Evolutionary conservation across 805 yeast genomes (phyloP), one percentile per base, ranked within the genome.

Genomic region (Candida sithepensis): DNA sequence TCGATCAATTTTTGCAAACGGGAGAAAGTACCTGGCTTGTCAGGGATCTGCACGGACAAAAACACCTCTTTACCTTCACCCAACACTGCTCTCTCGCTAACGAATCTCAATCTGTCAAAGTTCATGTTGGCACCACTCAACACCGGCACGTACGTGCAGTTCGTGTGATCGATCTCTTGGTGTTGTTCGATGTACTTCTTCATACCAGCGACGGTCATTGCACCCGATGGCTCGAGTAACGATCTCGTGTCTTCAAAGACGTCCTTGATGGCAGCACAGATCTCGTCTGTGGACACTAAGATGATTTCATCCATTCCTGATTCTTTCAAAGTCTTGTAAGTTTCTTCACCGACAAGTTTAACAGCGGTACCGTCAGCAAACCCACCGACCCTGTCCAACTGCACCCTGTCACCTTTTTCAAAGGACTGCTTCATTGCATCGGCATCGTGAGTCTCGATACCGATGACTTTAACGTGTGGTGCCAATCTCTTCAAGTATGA

Each of bases 361-460:
- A 94, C 99, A 9, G 99, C 97, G 10, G 99, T 89, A 64, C 99
- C 99, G 66, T 94, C 99, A 20, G 99, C 99, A 69, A 94, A 94
- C 8, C 87, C 73, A n/a, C 99, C 99, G 3, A 91, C 98, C n/a
- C 75, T 71, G 21, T 73, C 66, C 44, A 95, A 73, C 2, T 72
- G 63, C 12, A 77, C 81, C 54, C 85, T 76, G 47, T 81, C 68
- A 16, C 81, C 76, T 16, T 66, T 62, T 49, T 79, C 62, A 51
- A 89, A 64, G 9, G 96, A 85, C 58, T 81, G 86, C 58, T 82
- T 73, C 71, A 94, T 74, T n/a, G 96, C 96, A 64, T 90, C 92
- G 1, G 99, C 97, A 68, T 94, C 99, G 62, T 73, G 82, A 1
- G 99, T 91, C 67, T 95, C 99, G 23, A 94, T 98, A 52, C 96